These are phyloP conservation scores for Pouteria glomerata DNA, from an alignment of 148 eudicot species.

Conservation along the genomic window DNA sequence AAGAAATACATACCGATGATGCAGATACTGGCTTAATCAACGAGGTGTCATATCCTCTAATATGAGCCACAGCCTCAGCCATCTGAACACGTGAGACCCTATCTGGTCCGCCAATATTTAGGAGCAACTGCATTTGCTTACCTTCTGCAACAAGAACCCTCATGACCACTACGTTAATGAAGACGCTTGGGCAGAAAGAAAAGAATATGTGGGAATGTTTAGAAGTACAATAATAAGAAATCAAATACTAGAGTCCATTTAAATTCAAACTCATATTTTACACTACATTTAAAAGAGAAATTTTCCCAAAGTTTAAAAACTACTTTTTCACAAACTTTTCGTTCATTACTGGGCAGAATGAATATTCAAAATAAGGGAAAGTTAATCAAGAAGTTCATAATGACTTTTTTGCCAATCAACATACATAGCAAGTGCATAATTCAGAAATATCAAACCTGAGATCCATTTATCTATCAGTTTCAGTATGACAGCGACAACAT, in stretches of 20 bases:
- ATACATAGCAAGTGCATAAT: neutral
- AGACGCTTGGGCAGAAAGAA: too few relatives aligned
- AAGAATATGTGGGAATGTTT: too few relatives aligned
- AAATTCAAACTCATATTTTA: neutral
- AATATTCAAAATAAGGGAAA: neutral
- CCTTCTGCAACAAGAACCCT: constrained; percentile 36
- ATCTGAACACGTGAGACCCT: constrained; percentile 83
- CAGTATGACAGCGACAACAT: constrained; percentile 55
- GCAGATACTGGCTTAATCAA: constrained; percentile 74
- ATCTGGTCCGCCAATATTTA: constrained; percentile 88
- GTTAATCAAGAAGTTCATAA: neutral
- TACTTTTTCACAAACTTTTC: neutral
- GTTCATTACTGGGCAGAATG: neutral
- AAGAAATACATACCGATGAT: constrained; percentile 55
- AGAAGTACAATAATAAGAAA: too few relatives aligned
- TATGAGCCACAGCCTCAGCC: constrained; percentile 78
- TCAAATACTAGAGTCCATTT: neutral
- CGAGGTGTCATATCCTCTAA: constrained; percentile 58
- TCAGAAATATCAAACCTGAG: constrained; percentile 46
- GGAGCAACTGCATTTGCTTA: constrained; percentile 49
- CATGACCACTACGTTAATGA: neutral
- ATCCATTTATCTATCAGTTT: constrained; percentile 56
- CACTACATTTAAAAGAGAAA: neutral
- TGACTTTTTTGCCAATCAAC: neutral
- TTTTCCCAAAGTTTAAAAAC: neutral